Conservation (phyloP, 2,329 filamentous ascomycete genomes). For the Penicillium corylophilum region DNA sequence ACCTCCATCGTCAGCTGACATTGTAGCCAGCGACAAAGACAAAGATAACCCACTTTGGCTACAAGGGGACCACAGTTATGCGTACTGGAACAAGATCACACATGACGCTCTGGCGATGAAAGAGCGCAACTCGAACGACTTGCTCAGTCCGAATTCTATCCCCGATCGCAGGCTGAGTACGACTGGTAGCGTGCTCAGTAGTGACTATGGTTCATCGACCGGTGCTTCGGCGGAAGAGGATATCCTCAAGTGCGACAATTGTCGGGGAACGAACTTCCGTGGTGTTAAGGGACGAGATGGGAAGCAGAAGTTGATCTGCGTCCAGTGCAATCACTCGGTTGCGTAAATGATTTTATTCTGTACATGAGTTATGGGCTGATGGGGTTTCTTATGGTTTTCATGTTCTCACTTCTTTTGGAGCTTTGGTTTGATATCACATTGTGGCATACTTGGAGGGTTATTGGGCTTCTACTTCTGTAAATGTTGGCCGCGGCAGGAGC, state of each 20-base stretch:
- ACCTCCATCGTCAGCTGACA: conserved; percentile 22
- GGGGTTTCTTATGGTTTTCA: background rate
- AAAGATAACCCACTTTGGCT: conserved; percentile 49
- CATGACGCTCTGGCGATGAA: conserved; percentile 40
- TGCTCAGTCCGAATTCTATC: conserved; percentile 22
- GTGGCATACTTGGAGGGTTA: background rate
- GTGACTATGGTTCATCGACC: conserved; percentile 49
- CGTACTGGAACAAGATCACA: conserved; percentile 52
- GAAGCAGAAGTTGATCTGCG: conserved; percentile 61
- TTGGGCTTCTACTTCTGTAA: background rate
- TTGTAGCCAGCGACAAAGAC: conserved; percentile 22
- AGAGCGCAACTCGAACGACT: conserved; percentile 20
- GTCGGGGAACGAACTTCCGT: conserved; percentile 62
- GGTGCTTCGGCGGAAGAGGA: conserved; percentile 46
- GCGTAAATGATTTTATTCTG: conserved; percentile 12
- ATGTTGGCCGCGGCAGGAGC: background rate
- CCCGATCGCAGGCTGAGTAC: conserved; percentile 43
- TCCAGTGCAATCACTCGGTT: conserved; percentile 47
- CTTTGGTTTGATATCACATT: background rate
- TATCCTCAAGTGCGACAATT: conserved; percentile 58
- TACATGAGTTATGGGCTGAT: background rate
- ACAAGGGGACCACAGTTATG: conserved; percentile 52
- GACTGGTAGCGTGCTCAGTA: conserved; percentile 57
- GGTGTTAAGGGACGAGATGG: conserved; percentile 55
- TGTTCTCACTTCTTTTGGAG: background rate